Base-by-base conservation (phyloP, 148 eudicot species). In the Silene uniflora region DNA sequence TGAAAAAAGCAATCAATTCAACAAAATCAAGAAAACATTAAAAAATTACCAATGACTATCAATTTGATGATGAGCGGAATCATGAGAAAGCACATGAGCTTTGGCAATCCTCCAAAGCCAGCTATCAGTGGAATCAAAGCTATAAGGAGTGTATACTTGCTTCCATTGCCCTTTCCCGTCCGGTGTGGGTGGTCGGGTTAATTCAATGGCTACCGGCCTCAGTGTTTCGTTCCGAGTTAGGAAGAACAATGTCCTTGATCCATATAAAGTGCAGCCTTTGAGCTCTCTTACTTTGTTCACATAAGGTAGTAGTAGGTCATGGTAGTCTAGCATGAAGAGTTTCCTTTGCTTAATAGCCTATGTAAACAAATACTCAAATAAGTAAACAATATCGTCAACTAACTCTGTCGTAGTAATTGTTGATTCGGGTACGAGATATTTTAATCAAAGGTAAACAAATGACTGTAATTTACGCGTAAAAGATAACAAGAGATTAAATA, bases 61-160 rank as follows among this genome's bases (percentile, higher is more conserved):
- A 55, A 94, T 84, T 82, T 94, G 89, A 78, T 94, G 98, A 81
- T 72, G 58, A 39, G 90, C 98, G 16, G 98, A 88, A 67, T 93
- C 98, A 75, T 93, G 96, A 71, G 96, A 90, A 60, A 89, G 91
- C 11, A 90, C 92, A 82, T 94, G 98, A 76, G 85, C 84, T 76
- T 91, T 94, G 23, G 98, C 98, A 14, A 90, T 79, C 84, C 79
- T 88, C 97, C 98, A 94, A n/a, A 91, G 89, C 98, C 98, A 94
- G 5, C 56, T 55, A 21, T 79, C 70, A 11, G 96, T 89, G 27
- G 96, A 81, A 74, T 88, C 81, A 67, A 79, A 75, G 68, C 87
- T 76, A 0, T n/a, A n/a, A n/a, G 95, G 98, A 4, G 77, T 71
- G 75, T 42, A 89, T 0, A 84, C 97, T 73, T 84, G 78, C 75